Percentiles rank a stretch among this genome's conserved stretches.
These are phyloP conservation scores for Juglanconis juglandina DNA, from an alignment of 2,329 filamentous ascomycete genomes.

Conservation along the genomic window DNA sequence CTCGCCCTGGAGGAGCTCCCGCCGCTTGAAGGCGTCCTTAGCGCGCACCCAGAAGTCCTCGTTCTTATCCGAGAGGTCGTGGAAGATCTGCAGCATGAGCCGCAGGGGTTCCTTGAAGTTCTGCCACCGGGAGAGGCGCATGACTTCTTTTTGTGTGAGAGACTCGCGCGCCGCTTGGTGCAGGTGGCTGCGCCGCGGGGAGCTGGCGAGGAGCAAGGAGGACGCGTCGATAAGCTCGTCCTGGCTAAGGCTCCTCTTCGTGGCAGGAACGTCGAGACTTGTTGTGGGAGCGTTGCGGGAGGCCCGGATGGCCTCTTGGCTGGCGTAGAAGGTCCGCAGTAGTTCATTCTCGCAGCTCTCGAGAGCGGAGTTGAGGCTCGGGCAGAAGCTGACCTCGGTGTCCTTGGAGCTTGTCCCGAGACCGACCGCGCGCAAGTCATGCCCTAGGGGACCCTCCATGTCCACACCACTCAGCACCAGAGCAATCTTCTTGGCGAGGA, in stretches of 20 bases:
- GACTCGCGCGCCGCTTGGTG: conserved; percentile 74
- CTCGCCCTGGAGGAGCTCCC: conserved; percentile 65
- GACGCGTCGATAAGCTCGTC: conserved; percentile 31
- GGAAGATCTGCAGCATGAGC: conserved; percentile 92
- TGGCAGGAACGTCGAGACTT: conserved; percentile 47
- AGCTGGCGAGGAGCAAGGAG: conserved; percentile 58
- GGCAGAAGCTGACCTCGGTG: conserved; percentile 74
- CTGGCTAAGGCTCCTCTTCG: conserved; percentile 43
- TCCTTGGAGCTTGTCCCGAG: conserved; percentile 63
- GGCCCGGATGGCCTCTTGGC: conserved; percentile 57
- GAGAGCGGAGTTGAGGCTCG: conserved; percentile 86
- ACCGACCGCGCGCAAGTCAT: conserved; percentile 77
- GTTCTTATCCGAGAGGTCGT: conserved; percentile 77
- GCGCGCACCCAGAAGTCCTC: conserved; percentile 94
- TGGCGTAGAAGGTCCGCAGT: conserved; percentile 73
- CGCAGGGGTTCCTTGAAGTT: conserved; percentile 86
- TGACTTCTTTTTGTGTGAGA: conserved; percentile 62
- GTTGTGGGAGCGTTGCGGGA: conserved; percentile 39
- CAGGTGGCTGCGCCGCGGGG: conserved; percentile 75
- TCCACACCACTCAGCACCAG: conserved; percentile 82
- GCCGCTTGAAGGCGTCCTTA: conserved; percentile 69
- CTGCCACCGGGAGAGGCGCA: conserved; percentile 68
- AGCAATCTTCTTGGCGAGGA: conserved; percentile 72
- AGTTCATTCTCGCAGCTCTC: conserved; percentile 95
- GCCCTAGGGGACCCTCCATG: conserved; percentile 70